Conservation (phyloP, 2,329 filamentous ascomycete genomes). For the Fusarium compactum region DNA sequence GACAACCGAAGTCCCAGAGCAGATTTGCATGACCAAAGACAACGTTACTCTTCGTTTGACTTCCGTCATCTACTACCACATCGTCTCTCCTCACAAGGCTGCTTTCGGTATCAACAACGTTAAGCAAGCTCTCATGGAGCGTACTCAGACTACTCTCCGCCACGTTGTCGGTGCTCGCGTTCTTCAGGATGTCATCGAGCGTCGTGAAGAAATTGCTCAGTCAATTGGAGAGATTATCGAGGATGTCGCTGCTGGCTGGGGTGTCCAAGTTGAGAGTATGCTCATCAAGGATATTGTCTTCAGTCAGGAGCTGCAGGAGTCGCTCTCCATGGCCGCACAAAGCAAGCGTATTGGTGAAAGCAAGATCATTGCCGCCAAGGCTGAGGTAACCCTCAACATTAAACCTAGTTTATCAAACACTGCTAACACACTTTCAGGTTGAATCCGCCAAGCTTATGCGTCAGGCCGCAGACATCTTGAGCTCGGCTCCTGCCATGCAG, state of each 20-base stretch:
- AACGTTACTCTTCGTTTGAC: conserved; percentile 95
- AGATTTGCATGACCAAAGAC: conserved; percentile 99
- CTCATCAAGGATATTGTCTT: conserved; percentile 99
- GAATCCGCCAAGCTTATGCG: conserved; percentile 95
- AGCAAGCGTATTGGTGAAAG: conserved; percentile 98
- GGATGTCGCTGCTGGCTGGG: conserved; percentile 93
- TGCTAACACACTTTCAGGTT: conserved; percentile 61
- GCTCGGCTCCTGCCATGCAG: conserved; percentile 95
- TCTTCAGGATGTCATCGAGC: conserved; percentile 97
- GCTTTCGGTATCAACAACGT: conserved; percentile 97
- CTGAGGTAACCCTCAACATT: conserved; percentile 67
- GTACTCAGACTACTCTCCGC: conserved; percentile 96
- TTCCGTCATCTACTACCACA: conserved; percentile 99
- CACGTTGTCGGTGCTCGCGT: conserved; percentile 97
- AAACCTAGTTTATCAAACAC: background rate
- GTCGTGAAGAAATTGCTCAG: conserved; percentile 94
- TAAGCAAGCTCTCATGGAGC: conserved; percentile 94
- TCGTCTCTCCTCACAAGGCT: conserved; percentile 93
- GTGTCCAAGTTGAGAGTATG: conserved; percentile 97
- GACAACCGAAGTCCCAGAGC: conserved; percentile 95
- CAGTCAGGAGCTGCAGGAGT: conserved; percentile 93
- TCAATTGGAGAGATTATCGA: conserved; percentile 98
- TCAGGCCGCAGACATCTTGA: conserved; percentile 93
- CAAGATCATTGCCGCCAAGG: conserved; percentile 97
- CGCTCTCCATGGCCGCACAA: conserved; percentile 97